These are phyloP conservation scores for Adiantum capillusveneris DNA, from an alignment of 75 land plant genomes.

Conservation along the genomic window DNA sequence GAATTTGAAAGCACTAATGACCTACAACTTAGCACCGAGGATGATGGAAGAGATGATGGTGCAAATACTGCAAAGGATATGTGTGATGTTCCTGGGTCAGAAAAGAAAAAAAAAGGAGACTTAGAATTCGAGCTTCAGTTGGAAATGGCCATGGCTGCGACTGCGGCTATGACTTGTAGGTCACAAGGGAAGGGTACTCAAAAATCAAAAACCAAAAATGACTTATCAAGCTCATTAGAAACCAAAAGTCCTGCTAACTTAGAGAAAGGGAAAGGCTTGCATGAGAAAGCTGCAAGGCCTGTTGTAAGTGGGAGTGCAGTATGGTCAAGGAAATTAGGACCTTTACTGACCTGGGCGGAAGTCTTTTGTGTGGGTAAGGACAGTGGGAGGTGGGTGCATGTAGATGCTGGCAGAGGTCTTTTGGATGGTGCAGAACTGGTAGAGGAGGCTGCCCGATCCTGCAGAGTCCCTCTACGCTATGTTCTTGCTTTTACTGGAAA, in stretches of 20 bases:
- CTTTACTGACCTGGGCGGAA: constrained; percentile 89
- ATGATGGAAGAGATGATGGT: constrained; percentile 3
- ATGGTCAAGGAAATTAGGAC: constrained; percentile 71
- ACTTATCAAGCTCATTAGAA: neutral
- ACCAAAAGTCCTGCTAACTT: constrained; percentile 10
- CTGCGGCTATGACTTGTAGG: constrained; percentile 26
- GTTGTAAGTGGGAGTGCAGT: constrained; percentile 21
- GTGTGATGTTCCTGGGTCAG: too few species aligned
- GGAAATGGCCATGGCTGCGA: constrained; percentile 84
- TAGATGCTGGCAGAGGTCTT: constrained; percentile 72
- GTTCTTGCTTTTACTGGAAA: constrained; percentile 86
- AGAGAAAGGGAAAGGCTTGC: neutral
- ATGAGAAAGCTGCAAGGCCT: constrained; percentile 1
- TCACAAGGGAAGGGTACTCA: too few species aligned
- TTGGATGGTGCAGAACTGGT: constrained; percentile 78
- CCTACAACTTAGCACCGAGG: neutral
- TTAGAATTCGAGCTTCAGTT: constrained; percentile 82
- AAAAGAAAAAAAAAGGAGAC: constrained; percentile 67
- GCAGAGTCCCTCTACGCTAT: constrained; percentile 75
- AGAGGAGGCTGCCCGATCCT: constrained; percentile 59
- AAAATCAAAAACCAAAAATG: too few species aligned
- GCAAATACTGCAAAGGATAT: too few species aligned
- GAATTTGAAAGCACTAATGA: too few species aligned
- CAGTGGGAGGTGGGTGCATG: constrained; percentile 91
- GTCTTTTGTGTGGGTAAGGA: constrained; percentile 72